Percentiles rank a stretch among this genome's conserved stretches.
These are phyloP conservation scores for Persicaria tinctoria DNA, from an alignment of 148 eudicot species.

Conservation along the genomic window DNA sequence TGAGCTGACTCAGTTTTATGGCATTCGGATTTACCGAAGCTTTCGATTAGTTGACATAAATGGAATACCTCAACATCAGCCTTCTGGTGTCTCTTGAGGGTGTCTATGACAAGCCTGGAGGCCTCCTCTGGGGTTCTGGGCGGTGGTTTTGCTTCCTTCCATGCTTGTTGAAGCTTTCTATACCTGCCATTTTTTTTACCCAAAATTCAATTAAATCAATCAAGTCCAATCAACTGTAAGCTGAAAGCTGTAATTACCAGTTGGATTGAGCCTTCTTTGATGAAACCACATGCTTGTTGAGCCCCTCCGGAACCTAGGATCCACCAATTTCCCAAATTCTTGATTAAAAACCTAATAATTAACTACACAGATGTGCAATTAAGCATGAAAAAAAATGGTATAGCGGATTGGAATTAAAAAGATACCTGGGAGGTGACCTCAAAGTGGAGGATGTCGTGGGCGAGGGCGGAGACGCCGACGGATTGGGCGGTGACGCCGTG, in stretches of 20 bases:
- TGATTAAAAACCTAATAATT: not conserved
- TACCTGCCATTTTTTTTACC: constrained; percentile 38
- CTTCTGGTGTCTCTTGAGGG: constrained; percentile 68
- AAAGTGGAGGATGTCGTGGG: constrained; percentile 71
- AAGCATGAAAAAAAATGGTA: not conserved
- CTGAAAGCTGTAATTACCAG: constrained; percentile 28
- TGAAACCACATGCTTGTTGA: constrained; percentile 68
- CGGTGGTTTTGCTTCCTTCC: constrained; percentile 84
- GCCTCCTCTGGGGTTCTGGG: constrained; percentile 87
- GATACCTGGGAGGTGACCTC: constrained; percentile 77
- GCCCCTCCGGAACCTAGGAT: constrained; percentile 73
- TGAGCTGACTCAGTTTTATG: too few relatives aligned
- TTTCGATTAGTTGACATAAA: not conserved
- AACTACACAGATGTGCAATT: not conserved
- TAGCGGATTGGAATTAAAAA: not conserved
- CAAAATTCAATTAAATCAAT: too few relatives aligned
- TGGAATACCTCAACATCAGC: constrained; percentile 76
- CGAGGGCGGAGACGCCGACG: constrained; percentile 66
- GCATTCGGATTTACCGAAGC: not conserved
- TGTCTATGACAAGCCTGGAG: constrained; percentile 60
- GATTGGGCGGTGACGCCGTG: constrained; percentile 45
- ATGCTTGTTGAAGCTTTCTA: constrained; percentile 64
- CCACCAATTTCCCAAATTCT: not conserved
- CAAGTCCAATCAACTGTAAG: not conserved
- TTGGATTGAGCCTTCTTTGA: constrained; percentile 87